These are phyloP conservation scores for Alliaria petiolata DNA, from an alignment of 345 rosid genomes.

Conservation along the genomic window DNA sequence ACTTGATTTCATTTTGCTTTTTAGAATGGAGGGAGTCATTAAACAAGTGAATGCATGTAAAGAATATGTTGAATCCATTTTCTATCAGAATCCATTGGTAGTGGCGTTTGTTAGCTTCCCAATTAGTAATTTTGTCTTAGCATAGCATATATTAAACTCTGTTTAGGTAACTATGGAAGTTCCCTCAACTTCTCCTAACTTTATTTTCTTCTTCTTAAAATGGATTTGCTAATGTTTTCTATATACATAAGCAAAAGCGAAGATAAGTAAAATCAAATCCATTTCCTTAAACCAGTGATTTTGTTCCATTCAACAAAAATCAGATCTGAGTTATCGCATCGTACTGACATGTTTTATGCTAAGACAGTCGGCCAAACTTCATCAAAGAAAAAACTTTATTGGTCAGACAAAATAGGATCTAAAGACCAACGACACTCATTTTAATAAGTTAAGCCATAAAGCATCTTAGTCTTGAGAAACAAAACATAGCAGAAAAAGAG, in stretches of 20 bases:
- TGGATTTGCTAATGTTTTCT: not conserved
- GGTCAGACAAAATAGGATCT: not conserved
- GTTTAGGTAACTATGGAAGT: not conserved
- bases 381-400: not conserved
- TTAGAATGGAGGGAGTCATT: slow-evolving; percentile 2
- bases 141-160: too few relatives aligned
- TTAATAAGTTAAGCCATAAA: not conserved
- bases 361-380: not conserved
- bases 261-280: not conserved
- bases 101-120: not conserved
- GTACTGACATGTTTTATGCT: not conserved
- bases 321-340: not conserved
- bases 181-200: not conserved
- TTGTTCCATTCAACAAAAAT: not conserved
- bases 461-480: slow-evolving; percentile 12
- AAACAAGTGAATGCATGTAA: slow-evolving; percentile 18
- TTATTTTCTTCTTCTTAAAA: not conserved
- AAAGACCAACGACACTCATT: slow-evolving; percentile 2
- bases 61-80: slow-evolving; percentile 18
- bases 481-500: slow-evolving; percentile 6
- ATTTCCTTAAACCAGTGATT: not conserved
- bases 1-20: slow-evolving; percentile 21
- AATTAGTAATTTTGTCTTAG: too few relatives aligned
- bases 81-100: slow-evolving; percentile 17
- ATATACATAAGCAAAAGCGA: not conserved